A percentile compares a stretch with the other conserved stretches of the same genome.
Conservation (phyloP, 108 stramenopile species). For the Cyclotella atomus region DNA sequence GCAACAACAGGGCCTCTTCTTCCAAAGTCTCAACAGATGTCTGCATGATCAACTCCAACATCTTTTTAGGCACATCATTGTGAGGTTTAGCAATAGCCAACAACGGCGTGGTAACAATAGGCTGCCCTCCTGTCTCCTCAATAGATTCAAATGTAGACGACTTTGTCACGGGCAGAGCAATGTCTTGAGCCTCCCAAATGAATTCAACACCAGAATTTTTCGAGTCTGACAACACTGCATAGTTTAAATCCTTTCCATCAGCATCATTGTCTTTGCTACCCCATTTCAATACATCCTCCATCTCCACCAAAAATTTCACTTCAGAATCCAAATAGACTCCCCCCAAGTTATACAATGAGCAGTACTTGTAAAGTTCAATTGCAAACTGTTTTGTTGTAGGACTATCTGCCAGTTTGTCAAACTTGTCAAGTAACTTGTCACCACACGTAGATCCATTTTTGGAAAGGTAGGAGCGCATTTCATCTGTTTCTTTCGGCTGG, state of each 20-base stretch:
- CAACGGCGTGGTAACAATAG: conserved; percentile 21
- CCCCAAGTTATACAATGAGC: conserved; percentile 56
- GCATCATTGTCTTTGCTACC: background rate
- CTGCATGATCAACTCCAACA: conserved; percentile 14
- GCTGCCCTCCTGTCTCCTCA: background rate
- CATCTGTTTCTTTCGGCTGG: background rate
- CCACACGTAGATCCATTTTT: background rate
- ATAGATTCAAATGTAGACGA: background rate
- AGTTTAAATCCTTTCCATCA: background rate
- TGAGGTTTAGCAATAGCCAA: conserved; percentile 19
- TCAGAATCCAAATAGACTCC: conserved; percentile 68
- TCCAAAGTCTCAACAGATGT: conserved; percentile 8
- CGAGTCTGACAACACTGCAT: conserved; percentile 25
- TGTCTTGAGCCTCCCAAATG: background rate
- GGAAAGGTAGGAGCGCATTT: conserved; percentile 25
- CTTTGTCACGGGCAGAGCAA: background rate
- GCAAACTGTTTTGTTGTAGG: conserved; percentile 49
- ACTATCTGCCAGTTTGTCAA: conserved; percentile 9
- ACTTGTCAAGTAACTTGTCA: conserved; percentile 6
- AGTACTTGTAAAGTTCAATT: conserved; percentile 78
- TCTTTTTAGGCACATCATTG: conserved; percentile 13
- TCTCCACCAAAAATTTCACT: conserved; percentile 42
- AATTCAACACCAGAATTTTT: conserved; percentile 24
- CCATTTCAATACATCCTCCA: conserved; percentile 35
- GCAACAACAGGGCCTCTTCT: conserved; percentile 39